phyloP scores from a whole-genome alignment of 2,329 filamentous ascomycete species.

The Fusarium denticulatum region DNA sequence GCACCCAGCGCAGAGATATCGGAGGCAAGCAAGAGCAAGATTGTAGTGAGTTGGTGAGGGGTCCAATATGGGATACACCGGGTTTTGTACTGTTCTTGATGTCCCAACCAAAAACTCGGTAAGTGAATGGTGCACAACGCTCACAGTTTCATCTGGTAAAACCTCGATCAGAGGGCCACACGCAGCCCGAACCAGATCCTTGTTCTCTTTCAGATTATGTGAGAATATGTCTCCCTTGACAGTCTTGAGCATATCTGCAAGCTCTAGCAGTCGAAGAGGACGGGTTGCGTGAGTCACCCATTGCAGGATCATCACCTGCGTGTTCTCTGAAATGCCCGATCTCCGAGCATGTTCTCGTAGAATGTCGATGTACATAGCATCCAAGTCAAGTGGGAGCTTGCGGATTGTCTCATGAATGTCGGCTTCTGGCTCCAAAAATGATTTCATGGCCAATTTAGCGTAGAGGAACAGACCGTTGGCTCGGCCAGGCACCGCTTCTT shows the following conservation, averaged over 20 bases:
- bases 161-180: conserved; percentile 35
- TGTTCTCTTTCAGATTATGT: conserved; percentile 17
- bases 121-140: conserved; percentile 36
- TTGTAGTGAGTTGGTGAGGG: conserved; percentile 19
- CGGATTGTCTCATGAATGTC: not conserved
- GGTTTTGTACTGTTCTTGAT: not conserved
- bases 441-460: conserved; percentile 35
- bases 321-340: conserved; percentile 18
- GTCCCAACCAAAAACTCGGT: conserved; percentile 30
- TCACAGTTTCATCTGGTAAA: conserved; percentile 32
- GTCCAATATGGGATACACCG: conserved; percentile 20
- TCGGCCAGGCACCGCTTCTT: conserved; percentile 27
- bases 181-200: conserved; percentile 24
- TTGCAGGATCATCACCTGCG: conserved; percentile 28
- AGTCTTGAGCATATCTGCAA: conserved; percentile 30
- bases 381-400: conserved; percentile 23
- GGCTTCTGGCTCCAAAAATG: conserved; percentile 19
- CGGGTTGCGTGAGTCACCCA: conserved; percentile 30
- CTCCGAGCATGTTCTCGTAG: conserved; percentile 23
- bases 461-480: conserved; percentile 39
- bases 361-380: conserved; percentile 26
- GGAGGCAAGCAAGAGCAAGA: conserved; percentile 27
- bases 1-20: conserved; percentile 22
- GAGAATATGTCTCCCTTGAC: not conserved
- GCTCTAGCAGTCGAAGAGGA: conserved; percentile 32